Evolutionary conservation across 228 moss, liverwort and hornwort genomes (phyloP).

Genomic region (Sphagnum magellanicum): DNA sequence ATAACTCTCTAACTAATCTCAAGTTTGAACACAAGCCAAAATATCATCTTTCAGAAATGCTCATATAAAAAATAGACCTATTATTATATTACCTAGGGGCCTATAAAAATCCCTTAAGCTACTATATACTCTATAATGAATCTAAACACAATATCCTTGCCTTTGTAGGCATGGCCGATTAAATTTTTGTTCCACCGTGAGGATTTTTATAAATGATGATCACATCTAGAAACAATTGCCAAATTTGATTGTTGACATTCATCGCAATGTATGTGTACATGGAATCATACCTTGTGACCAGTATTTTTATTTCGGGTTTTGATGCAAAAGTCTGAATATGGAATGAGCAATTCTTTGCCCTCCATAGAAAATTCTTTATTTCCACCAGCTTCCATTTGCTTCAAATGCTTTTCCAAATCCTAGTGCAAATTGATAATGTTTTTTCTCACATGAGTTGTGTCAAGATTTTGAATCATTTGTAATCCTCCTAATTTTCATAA

Average conservation of each 20-base stretch:
- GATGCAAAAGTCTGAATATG: conserved; percentile 43
- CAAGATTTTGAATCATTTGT: neutral
- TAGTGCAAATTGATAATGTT: conserved; percentile 1
- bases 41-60: too few species aligned
- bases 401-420: conserved; percentile 46
- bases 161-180: too few species aligned
- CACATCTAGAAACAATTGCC: neutral
- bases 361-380: conserved; percentile 38
- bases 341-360: conserved; percentile 66
- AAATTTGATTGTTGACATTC: neutral
- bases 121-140: neutral
- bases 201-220: neutral
- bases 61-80: too few species aligned
- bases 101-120: too few species aligned
- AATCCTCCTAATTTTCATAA: conserved; percentile 1
- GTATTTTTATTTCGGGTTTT: conserved; percentile 49
- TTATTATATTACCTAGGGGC: too few species aligned
- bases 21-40: too few species aligned
- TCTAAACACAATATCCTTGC: neutral
- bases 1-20: too few species aligned
- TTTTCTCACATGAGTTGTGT: neutral
- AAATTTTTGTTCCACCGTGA: neutral
- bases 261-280: neutral
- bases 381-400: conserved; percentile 12
- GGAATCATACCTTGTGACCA: conserved; percentile 25